phyloP scores from a whole-genome alignment of 805 yeast species.

The Dipodascus geniculatus region DNA sequence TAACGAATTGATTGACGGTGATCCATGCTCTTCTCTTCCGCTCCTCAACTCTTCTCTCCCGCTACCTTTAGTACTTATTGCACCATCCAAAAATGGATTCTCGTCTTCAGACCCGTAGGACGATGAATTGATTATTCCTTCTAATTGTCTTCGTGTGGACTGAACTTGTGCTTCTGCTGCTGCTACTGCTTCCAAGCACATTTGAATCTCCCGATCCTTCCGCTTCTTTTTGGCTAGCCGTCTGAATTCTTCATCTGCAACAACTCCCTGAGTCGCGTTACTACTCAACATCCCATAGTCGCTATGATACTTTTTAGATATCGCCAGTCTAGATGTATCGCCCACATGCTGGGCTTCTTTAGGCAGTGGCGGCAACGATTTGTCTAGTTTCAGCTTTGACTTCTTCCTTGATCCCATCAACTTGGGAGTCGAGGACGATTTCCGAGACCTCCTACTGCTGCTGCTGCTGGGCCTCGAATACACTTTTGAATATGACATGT shows the following conservation, averaged over 20 bases:
- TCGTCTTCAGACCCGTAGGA: too few species aligned
- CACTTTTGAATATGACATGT: neutral
- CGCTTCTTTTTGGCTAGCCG: neutral
- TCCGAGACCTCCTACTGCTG: neutral
- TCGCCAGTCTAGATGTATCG: neutral
- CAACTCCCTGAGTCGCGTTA: neutral
- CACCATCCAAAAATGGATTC: neutral
- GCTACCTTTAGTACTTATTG: neutral
- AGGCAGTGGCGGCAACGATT: neutral
- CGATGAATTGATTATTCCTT: neutral
- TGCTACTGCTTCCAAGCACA: neutral
- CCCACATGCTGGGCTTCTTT: neutral
- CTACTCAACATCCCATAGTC: neutral
- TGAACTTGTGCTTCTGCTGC: neutral
- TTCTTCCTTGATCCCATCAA: neutral
- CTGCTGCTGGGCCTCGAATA: neutral
- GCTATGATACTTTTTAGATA: neutral
- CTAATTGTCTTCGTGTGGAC: neutral
- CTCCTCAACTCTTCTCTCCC: neutral
- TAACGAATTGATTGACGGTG: neutral
- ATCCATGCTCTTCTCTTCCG: neutral
- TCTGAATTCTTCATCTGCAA: neutral
- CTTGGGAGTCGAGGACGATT: neutral
- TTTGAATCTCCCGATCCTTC: neutral
- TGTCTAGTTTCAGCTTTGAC: neutral